These are phyloP conservation scores for Globisporangium orthogonon DNA, from an alignment of 352 stramenopile genomes.

Conservation along the genomic window DNA sequence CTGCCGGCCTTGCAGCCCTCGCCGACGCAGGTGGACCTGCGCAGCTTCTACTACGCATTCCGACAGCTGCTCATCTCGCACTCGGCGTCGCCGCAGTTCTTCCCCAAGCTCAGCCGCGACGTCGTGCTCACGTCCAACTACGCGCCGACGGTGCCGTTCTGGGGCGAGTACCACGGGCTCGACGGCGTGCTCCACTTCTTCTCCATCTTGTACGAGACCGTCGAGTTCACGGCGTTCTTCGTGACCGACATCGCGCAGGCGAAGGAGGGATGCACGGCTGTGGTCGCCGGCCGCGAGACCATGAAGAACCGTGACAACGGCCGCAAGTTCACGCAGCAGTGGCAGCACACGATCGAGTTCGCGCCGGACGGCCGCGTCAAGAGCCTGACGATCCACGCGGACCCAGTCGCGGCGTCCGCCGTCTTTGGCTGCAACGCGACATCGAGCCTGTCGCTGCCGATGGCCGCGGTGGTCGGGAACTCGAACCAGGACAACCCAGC, in stretches of 20 bases:
- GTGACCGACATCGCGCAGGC: constrained; percentile 85
- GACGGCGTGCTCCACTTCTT: constrained; percentile 88
- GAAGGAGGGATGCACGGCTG: constrained; percentile 74
- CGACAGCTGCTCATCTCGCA: constrained; percentile 85
- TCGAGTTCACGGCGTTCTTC: constrained; percentile 87
- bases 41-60: constrained; percentile 86
- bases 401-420: constrained; percentile 78
- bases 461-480: constrained; percentile 78
- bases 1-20: constrained; percentile 31
- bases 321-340: constrained; percentile 87
- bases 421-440: constrained; percentile 87
- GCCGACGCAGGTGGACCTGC: constrained; percentile 76
- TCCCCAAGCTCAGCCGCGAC: constrained; percentile 80
- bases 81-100: constrained; percentile 84
- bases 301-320: constrained; percentile 88
- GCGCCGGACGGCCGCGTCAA: constrained; percentile 80
- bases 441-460: constrained; percentile 77
- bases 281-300: constrained; percentile 79
- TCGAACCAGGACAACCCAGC: constrained; percentile 71
- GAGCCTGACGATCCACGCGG: constrained; percentile 78
- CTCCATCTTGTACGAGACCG: constrained; percentile 85
- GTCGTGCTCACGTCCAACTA: constrained; percentile 87
- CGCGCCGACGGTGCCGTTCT: constrained; percentile 82
- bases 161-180: constrained; percentile 84
- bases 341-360: constrained; percentile 88